Percentiles rank a stretch among this genome's conserved stretches.
These are phyloP conservation scores for Calonectria montana DNA, from an alignment of 2,329 filamentous ascomycete species.

Conservation along the genomic window DNA sequence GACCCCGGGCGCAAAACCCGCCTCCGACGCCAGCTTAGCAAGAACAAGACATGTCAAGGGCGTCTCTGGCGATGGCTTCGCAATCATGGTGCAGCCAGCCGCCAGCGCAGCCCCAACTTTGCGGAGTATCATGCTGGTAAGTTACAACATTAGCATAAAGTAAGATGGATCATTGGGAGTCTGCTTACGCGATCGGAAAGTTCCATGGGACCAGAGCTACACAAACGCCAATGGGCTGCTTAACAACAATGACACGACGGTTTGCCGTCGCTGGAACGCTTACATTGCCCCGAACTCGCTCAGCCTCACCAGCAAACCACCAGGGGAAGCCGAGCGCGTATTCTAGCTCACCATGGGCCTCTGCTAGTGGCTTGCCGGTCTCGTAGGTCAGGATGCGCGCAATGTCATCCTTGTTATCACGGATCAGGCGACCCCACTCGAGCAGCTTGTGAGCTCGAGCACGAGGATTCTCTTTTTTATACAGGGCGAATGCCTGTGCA, in stretches of 20 bases:
- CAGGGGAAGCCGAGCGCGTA: conserved; percentile 65
- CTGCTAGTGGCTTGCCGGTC: conserved; percentile 67
- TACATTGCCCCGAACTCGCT: conserved; percentile 61
- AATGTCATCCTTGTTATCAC: conserved; percentile 50
- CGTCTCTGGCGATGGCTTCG: conserved; percentile 79
- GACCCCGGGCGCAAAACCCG: conserved; percentile 80
- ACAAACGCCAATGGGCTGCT: conserved; percentile 52
- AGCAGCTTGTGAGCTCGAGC: conserved; percentile 47
- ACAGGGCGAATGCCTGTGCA: conserved; percentile 24
- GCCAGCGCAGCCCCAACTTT: conserved; percentile 69
- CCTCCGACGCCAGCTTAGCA: conserved; percentile 73
- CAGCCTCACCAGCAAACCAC: conserved; percentile 67
- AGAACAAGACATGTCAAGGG: conserved; percentile 78
- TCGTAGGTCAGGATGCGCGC: conserved; percentile 57
- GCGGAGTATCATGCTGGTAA: conserved; percentile 67
- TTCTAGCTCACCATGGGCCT: conserved; percentile 66
- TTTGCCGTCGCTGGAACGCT: conserved; percentile 60
- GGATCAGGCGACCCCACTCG: conserved; percentile 51
- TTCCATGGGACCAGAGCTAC: not conserved
- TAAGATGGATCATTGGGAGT: conserved; percentile 19
- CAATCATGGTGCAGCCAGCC: conserved; percentile 80
- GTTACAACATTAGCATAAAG: not conserved
- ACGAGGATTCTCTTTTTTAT: conserved; percentile 51
- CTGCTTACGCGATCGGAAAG: conserved; percentile 26
- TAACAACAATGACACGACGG: conserved; percentile 76